These are phyloP conservation scores for Dimargaris xerosporica DNA, from an alignment of 192 early-diverging fungal species.

Conservation along the genomic window DNA sequence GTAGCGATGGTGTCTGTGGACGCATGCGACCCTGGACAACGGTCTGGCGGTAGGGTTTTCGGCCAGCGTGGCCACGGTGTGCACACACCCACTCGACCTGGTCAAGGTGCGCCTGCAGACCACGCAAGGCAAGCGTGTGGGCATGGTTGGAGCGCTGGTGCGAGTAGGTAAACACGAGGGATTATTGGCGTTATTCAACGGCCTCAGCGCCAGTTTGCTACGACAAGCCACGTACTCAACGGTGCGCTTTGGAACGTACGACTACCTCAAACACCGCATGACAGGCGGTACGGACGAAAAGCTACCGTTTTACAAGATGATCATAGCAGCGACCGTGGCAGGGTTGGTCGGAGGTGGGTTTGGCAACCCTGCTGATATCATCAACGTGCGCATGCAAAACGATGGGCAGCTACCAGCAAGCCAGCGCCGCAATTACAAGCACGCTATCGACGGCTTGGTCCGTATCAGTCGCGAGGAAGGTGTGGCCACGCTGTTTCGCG, in stretches of 20 bases:
- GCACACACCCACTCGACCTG: slow-evolving; percentile 71
- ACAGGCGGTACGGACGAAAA: slow-evolving; percentile 15
- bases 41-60: slow-evolving; percentile 13
- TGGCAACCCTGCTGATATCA: slow-evolving; percentile 68
- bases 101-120: slow-evolving; percentile 89
- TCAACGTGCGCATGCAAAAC: slow-evolving; percentile 69
- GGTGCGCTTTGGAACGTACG: slow-evolving; percentile 63
- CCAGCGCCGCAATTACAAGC: slow-evolving; percentile 52
- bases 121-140: slow-evolving; percentile 36
- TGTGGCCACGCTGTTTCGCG: slow-evolving; percentile 61
- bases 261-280: slow-evolving; percentile 41
- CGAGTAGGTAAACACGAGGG: slow-evolving; percentile 55
- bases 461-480: slow-evolving; percentile 75
- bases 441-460: slow-evolving; percentile 53
- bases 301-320: slow-evolving; percentile 28
- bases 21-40: neutral
- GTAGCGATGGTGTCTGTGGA: slow-evolving; percentile 17
- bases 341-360: slow-evolving; percentile 45
- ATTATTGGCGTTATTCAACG: slow-evolving; percentile 45
- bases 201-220: slow-evolving; percentile 53
- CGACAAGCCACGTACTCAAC: slow-evolving; percentile 72
- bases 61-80: slow-evolving; percentile 37
- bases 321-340: slow-evolving; percentile 19
- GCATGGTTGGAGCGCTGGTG: slow-evolving; percentile 58
- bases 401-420: slow-evolving; percentile 49